These are phyloP conservation scores for Metroxylon sagu DNA, from an alignment of 176 grass and related monocot genomes.

Conservation along the genomic window DNA sequence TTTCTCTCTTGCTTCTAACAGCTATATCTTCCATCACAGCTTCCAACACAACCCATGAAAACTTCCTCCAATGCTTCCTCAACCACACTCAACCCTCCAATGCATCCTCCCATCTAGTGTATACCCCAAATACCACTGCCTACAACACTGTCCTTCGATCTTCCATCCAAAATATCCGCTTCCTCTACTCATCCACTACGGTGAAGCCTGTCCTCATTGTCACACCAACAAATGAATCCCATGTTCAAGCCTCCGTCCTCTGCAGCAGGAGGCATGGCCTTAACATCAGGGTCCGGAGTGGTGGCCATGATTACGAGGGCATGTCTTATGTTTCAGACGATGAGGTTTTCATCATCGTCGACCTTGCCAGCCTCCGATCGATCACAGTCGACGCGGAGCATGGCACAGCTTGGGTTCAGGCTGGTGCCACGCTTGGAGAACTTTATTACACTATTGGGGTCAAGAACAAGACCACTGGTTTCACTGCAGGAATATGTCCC, in stretches of 20 bases:
- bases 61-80: conserved; percentile 25
- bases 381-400: conserved; percentile 11
- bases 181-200: conserved; percentile 12
- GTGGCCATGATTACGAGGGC: conserved; percentile 41
- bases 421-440: conserved; percentile 33
- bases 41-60: background rate
- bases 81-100: background rate
- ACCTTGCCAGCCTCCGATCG: conserved; percentile 19
- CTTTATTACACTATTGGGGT: conserved; percentile 25
- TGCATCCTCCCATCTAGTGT: background rate
- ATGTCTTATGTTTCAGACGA: conserved; percentile 28
- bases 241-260: conserved; percentile 20
- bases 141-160: conserved; percentile 19
- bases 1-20: no score
- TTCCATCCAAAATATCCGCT: conserved; percentile 26
- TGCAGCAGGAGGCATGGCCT: conserved; percentile 7
- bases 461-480: conserved; percentile 19
- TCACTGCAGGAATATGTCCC: conserved; percentile 22
- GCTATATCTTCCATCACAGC: no score
- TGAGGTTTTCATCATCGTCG: conserved; percentile 10
- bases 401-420: conserved; percentile 30
- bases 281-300: conserved; percentile 18
- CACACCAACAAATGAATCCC: conserved; percentile 8
- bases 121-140: conserved; percentile 6
- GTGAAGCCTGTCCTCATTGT: conserved; percentile 27